These are phyloP conservation scores for Saccharomycopsis capsularis DNA, from an alignment of 805 yeast genomes.

Conservation along the genomic window DNA sequence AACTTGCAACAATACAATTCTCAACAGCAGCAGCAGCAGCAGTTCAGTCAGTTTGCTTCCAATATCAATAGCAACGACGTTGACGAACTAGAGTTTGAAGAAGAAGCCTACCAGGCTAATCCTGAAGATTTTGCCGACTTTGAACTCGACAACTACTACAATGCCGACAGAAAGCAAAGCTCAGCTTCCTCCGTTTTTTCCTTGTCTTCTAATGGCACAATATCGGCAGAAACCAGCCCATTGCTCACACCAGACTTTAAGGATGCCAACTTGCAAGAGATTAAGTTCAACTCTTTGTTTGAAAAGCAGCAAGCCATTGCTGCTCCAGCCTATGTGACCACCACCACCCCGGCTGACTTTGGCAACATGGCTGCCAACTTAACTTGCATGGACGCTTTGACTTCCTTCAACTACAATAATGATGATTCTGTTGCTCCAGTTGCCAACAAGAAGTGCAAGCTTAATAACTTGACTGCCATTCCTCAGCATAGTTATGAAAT, in stretches of 20 bases:
- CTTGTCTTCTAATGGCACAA: conserved; percentile 5
- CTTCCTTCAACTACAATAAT: background rate
- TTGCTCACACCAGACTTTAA: conserved; percentile 11
- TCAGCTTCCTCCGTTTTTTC: background rate
- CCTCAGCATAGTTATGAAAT: conserved; percentile 19
- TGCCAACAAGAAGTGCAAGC: background rate
- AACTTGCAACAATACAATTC: background rate
- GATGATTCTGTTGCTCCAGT: too few relatives aligned
- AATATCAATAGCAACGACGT: conserved; percentile 5
- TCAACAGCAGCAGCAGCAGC: conserved; percentile 2
- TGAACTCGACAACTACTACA: background rate
- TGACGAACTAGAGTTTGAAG: conserved; percentile 20
- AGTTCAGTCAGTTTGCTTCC: background rate
- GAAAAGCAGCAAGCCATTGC: background rate
- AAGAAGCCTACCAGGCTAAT: conserved; percentile 11
- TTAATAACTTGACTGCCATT: conserved; percentile 11
- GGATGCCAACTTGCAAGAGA: conserved; percentile 5
- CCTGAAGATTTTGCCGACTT: background rate
- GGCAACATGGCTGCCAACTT: background rate
- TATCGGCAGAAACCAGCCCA: conserved; percentile 15
- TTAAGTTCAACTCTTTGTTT: conserved; percentile 14
- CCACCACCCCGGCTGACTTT: background rate
- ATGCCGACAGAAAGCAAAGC: background rate
- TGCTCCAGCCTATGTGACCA: background rate
- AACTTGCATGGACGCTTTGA: conserved; percentile 6